Conservation (phyloP, 306 rosid species). For the Erythrophleum fordii region DNA sequence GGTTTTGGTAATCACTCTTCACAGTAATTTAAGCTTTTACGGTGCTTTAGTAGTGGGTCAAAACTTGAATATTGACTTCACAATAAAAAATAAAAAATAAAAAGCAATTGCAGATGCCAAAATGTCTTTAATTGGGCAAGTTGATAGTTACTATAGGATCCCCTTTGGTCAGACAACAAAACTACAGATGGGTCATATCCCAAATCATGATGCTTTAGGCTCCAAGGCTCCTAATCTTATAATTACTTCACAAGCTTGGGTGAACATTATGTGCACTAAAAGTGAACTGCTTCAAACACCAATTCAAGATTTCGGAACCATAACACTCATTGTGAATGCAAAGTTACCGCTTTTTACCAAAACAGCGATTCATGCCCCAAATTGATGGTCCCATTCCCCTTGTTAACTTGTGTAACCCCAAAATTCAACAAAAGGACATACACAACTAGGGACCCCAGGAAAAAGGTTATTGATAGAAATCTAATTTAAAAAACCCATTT, state of each 20-base stretch:
- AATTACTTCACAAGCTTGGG: slow-evolving; percentile 37
- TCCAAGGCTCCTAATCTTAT: slow-evolving; percentile 37
- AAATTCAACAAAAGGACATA: slow-evolving; percentile 13
- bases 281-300: slow-evolving; percentile 41
- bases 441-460: slow-evolving; percentile 5
- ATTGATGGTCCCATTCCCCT: slow-evolving; percentile 15
- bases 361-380: slow-evolving; percentile 1
- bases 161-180: slow-evolving; percentile 26
- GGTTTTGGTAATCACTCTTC: background rate
- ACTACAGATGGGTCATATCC: background rate
- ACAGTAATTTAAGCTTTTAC: background rate
- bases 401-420: slow-evolving; percentile 15
- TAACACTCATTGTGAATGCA: slow-evolving; percentile 31
- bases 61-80: slow-evolving; percentile 18
- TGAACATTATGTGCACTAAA: slow-evolving; percentile 39
- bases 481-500: background rate
- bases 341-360: background rate
- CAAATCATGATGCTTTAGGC: slow-evolving; percentile 43
- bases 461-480: slow-evolving; percentile 19
- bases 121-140: background rate
- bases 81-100: background rate
- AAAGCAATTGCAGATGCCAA: background rate
- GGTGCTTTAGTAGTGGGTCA: slow-evolving; percentile 7
- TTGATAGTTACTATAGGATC: background rate
- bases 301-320: slow-evolving; percentile 45